These are phyloP conservation scores for Leccinum variicolor DNA, from an alignment of 768 basidiomycete genomes.

Conservation along the genomic window DNA sequence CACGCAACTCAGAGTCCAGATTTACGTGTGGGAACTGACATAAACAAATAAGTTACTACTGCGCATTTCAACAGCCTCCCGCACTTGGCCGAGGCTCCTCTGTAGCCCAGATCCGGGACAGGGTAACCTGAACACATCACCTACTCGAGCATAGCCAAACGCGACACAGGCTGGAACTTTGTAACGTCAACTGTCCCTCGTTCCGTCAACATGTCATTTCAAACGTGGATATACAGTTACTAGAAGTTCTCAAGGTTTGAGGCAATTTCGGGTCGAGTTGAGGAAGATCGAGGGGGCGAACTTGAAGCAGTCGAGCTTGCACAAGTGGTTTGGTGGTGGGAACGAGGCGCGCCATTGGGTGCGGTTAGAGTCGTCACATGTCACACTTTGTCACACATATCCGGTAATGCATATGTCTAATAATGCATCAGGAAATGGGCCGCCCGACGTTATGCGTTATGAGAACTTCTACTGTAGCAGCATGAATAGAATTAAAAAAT, in stretches of 20 bases:
- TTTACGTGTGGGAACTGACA: not conserved
- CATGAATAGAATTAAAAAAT: no score
- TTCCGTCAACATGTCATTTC: slow-evolving; percentile 38
- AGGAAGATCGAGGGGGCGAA: no score
- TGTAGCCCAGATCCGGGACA: slow-evolving; percentile 20
- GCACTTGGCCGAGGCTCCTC: slow-evolving; percentile 13
- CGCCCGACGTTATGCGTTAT: no score
- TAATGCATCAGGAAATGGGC: no score
- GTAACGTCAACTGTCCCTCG: slow-evolving; percentile 35
- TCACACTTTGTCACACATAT: no score
- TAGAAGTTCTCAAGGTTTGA: no score
- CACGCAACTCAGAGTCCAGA: not conserved
- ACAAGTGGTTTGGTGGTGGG: no score
- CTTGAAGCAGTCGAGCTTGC: no score
- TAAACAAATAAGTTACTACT: slow-evolving; percentile 2
- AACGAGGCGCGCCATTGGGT: no score
- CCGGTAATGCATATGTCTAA: no score
- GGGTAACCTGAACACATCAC: slow-evolving; percentile 27
- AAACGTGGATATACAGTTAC: slow-evolving; percentile 42
- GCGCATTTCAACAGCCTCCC: not conserved
- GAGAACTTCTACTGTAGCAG: slow-evolving; percentile 43
- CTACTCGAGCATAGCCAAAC: slow-evolving; percentile 35
- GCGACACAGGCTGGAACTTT: slow-evolving; percentile 33
- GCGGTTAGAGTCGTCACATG: no score
- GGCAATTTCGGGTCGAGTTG: no score